Conservation (phyloP, 495 filamentous ascomycete species). For the Aspergillus incahuasiensis region DNA sequence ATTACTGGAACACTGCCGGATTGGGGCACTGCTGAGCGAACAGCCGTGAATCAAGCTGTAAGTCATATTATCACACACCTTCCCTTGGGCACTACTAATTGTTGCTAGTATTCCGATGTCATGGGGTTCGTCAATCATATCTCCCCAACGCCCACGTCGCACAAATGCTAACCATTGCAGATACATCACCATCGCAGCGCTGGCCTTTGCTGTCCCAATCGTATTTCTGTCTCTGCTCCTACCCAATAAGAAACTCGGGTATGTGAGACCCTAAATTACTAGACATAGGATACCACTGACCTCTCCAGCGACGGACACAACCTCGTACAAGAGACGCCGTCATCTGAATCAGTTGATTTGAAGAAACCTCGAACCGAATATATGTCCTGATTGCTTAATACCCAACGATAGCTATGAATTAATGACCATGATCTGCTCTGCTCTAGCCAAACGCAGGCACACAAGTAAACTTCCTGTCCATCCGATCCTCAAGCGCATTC, state of each 20-base stretch:
- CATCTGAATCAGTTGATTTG: neutral
- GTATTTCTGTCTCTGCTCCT: constrained; percentile 36
- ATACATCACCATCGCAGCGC: constrained; percentile 43
- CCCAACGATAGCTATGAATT: neutral
- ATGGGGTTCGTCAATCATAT: constrained; percentile 34
- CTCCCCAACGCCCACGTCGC: no score
- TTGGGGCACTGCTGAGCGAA: constrained; percentile 39
- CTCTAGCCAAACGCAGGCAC: no score
- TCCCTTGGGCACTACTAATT: constrained; percentile 9
- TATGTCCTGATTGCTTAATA: neutral
- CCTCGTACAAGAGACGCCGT: constrained; percentile 21
- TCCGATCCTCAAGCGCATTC: constrained; percentile 43
- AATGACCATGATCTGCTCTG: neutral
- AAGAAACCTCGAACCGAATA: neutral
- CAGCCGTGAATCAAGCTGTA: constrained; percentile 39
- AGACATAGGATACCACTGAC: neutral
- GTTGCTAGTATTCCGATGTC: constrained; percentile 39
- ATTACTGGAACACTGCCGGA: constrained; percentile 36
- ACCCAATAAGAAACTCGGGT: constrained; percentile 42
- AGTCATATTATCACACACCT: constrained; percentile 7
- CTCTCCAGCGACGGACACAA: constrained; percentile 27
- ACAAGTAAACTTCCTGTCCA: constrained; percentile 33
- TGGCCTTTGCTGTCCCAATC: constrained; percentile 34
- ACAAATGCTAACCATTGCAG: constrained; percentile 10
- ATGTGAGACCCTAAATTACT: constrained; percentile 10